Evolutionary conservation across 139 green algal species (phyloP).

Genomic region (Haematococcus sp.): DNA sequence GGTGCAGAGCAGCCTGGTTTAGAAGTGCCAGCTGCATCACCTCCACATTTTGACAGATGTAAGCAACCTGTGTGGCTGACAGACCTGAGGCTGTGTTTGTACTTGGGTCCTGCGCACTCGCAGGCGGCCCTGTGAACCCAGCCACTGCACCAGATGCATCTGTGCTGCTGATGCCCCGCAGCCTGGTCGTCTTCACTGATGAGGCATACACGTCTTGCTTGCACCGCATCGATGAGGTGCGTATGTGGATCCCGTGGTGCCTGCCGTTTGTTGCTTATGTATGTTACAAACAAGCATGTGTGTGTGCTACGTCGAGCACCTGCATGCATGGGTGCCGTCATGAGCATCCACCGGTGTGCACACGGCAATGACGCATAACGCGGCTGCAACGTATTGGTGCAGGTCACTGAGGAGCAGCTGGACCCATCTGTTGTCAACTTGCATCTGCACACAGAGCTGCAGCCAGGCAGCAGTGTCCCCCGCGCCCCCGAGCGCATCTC

Average conservation of each 20-base stretch:
- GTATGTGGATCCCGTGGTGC: no score
- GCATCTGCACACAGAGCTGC: constrained; percentile 10
- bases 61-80: background rate
- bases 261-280: no score
- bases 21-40: no score
- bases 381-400: background rate
- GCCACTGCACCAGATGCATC: constrained; percentile 23
- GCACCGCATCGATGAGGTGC: constrained; percentile 66
- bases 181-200: constrained; percentile 55
- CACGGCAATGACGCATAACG: no score
- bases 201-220: constrained; percentile 55
- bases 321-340: no score
- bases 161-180: constrained; percentile 52
- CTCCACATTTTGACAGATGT: no score
- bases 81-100: no score
- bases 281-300: no score
- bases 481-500: constrained; percentile 42
- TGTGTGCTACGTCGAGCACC: no score
- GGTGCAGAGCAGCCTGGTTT: no score
- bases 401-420: constrained; percentile 3
- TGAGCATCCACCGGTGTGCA: no score
- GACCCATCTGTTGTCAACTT: background rate
- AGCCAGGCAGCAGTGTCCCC: constrained; percentile 1
- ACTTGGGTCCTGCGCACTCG: no score
- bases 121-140: background rate